These are phyloP conservation scores for Cryptococcus sp. DNA, from an alignment of 1,284 basidiomycete species.

Conservation along the genomic window DNA sequence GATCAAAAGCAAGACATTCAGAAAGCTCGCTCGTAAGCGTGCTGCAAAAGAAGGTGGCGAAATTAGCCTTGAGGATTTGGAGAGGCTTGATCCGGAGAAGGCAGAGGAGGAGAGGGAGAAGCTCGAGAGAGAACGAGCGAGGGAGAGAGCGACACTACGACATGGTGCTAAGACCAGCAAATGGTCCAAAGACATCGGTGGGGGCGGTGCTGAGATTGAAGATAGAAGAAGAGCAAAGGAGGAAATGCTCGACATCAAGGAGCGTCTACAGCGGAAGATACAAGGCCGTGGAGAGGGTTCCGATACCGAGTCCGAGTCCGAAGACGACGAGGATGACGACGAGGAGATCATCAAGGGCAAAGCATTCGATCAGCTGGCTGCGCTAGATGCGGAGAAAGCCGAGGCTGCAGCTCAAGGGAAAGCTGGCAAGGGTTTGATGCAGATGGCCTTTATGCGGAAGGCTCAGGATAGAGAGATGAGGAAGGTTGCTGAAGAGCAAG, in stretches of 20 bases:
- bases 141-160: slow-evolving; percentile 78
- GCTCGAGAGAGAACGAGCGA: slow-evolving; percentile 74
- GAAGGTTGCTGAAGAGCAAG: slow-evolving; percentile 63
- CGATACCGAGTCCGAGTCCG: slow-evolving; percentile 50
- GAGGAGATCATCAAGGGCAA: slow-evolving; percentile 60
- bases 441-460: slow-evolving; percentile 96
- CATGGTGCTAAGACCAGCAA: slow-evolving; percentile 72
- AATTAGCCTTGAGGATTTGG: slow-evolving; percentile 56
- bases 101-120: slow-evolving; percentile 64
- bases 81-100: slow-evolving; percentile 58
- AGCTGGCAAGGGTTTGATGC: slow-evolving; percentile 68
- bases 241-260: slow-evolving; percentile 67
- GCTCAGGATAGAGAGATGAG: slow-evolving; percentile 69
- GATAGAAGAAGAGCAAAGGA: slow-evolving; percentile 38
- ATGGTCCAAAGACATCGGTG: slow-evolving; percentile 51
- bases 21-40: slow-evolving; percentile 79
- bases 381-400: slow-evolving; percentile 55
- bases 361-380: slow-evolving; percentile 72
- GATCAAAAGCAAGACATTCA: slow-evolving; percentile 94
- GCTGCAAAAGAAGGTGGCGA: slow-evolving; percentile 59
- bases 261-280: slow-evolving; percentile 77
- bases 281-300: slow-evolving; percentile 55
- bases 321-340: slow-evolving; percentile 58
- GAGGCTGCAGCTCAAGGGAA: slow-evolving; percentile 35
- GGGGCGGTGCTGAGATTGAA: slow-evolving; percentile 37